These are phyloP conservation scores for Heritiera fomes DNA, from an alignment of 345 rosid species.

Conservation along the genomic window DNA sequence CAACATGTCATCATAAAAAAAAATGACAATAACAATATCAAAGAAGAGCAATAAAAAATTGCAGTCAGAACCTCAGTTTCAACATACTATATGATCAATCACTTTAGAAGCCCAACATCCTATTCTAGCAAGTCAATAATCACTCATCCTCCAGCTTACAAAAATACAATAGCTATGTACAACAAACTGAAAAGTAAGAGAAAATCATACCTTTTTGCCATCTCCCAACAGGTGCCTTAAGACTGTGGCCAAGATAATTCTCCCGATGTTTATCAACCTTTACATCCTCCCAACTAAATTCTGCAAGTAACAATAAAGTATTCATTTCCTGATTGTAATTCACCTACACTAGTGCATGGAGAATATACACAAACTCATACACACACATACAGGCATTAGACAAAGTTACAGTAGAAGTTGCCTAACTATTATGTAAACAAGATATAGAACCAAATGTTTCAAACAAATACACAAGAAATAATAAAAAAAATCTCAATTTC, in stretches of 20 bases:
- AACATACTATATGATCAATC: not conserved
- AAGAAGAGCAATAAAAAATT: not conserved
- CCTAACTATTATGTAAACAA: not conserved
- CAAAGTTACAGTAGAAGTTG: not conserved
- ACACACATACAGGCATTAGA: not conserved
- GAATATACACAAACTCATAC: not conserved
- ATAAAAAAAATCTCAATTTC: not conserved
- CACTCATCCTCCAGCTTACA: not conserved
- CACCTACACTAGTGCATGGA: slow-evolving; percentile 1
- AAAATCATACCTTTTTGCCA: slow-evolving; percentile 83
- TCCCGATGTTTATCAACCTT: slow-evolving; percentile 89
- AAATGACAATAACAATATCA: not conserved
- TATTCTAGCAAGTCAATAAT: not conserved
- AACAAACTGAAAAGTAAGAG: slow-evolving; percentile 9
- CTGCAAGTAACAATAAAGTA: slow-evolving; percentile 42
- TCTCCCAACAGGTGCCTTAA: slow-evolving; percentile 96
- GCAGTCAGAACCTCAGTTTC: not conserved
- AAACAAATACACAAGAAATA: not conserved
- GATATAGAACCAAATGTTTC: not conserved
- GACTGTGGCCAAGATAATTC: slow-evolving; percentile 91
- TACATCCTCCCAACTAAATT: slow-evolving; percentile 91
- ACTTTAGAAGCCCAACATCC: not conserved
- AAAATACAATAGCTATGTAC: not conserved
- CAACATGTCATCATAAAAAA: not conserved
- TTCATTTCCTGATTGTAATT: not conserved